Evolutionary conservation across 208 protist genomes (phyloP).

Genomic region (Endotrypanum monterogeii): DNA sequence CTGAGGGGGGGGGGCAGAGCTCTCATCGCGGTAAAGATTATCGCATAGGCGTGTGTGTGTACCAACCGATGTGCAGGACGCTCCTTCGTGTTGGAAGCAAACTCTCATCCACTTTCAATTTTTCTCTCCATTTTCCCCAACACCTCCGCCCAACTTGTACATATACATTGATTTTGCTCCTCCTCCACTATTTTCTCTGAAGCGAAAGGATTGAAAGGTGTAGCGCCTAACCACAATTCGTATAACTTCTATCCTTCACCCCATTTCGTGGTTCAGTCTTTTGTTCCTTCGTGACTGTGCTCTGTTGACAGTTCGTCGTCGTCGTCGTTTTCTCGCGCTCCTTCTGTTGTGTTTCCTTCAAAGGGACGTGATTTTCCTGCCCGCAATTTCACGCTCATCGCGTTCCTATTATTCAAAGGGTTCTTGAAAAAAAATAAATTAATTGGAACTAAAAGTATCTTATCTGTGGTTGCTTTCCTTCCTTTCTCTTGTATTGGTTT

Average conservation of each 20-base stretch:
- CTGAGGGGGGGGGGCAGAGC: neutral
- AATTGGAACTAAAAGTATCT: too few relatives aligned
- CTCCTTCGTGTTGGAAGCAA: neutral
- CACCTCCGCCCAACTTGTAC: neutral
- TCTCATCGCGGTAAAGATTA: neutral
- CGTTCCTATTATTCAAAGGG: neutral
- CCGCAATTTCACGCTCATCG: neutral
- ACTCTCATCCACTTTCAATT: neutral
- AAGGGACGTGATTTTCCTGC: neutral
- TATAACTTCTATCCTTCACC: neutral
- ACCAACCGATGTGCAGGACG: neutral
- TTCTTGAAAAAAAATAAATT: neutral
- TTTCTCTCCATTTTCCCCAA: neutral
- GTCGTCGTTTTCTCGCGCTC: neutral
- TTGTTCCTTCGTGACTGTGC: constrained; percentile 5
- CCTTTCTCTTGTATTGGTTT: neutral
- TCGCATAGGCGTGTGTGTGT: neutral
- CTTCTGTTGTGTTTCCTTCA: neutral
- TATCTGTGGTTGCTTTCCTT: neutral
- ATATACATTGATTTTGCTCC: neutral
- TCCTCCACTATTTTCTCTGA: neutral
- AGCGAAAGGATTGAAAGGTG: neutral
- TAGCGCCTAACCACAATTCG: neutral
- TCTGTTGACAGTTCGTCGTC: neutral
- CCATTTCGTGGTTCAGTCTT: constrained; percentile 4